Evolutionary conservation across 164 flowering plant species (phyloP).

Genomic region (Stephania yunnanensis): DNA sequence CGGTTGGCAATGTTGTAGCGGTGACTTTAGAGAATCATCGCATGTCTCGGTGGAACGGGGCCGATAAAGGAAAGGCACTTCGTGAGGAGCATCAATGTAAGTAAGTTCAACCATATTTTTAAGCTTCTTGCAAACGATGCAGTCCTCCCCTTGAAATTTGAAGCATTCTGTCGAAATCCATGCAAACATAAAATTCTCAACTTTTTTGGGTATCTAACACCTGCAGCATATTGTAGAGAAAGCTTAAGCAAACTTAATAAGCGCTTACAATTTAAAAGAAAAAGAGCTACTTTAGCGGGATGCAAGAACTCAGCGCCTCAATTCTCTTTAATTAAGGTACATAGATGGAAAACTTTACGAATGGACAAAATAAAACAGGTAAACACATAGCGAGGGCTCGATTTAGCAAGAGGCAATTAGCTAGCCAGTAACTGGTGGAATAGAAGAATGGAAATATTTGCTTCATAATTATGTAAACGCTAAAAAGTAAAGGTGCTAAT

Average conservation of each 20-base stretch:
- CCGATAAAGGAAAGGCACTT: conserved; percentile 69
- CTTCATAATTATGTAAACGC: not conserved
- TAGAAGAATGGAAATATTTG: not conserved
- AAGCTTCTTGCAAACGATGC: conserved; percentile 87
- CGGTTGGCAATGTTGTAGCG: conserved; percentile 27
- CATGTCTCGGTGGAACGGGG: conserved; percentile 22
- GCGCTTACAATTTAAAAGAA: too few relatives aligned
- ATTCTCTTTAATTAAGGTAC: not conserved
- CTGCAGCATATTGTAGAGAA: conserved; percentile 18
- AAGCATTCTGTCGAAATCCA: conserved; percentile 96
- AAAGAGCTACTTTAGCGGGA: not conserved
- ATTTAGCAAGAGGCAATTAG: not conserved
- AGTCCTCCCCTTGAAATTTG: conserved; percentile 83
- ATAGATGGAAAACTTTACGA: not conserved
- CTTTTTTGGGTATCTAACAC: conserved; percentile 37
- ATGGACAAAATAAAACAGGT: not conserved
- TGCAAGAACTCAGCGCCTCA: not conserved
- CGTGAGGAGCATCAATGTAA: conserved; percentile 81
- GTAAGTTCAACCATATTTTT: conserved; percentile 71
- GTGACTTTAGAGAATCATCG: not conserved
- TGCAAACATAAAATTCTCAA: conserved; percentile 86
- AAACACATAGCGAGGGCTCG: not conserved
- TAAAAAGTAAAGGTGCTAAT: not conserved
- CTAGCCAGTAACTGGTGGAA: not conserved
- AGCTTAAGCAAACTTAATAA: conserved; percentile 4